Conservation (phyloP, 1,284 basidiomycete genomes). For the Papiliotrema fonsecae region DNA sequence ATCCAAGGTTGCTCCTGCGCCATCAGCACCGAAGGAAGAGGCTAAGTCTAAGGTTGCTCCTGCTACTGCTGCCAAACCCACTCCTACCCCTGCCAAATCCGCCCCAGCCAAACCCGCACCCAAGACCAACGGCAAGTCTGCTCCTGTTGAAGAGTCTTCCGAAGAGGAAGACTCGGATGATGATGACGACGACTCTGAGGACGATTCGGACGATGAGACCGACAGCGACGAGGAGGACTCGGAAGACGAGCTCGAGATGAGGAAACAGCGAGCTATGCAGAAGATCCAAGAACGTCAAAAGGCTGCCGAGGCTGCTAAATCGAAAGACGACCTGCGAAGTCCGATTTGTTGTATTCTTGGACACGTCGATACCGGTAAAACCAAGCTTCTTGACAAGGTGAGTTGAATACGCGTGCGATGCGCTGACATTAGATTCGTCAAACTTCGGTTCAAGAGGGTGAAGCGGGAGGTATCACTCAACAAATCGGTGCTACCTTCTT, state of each 20-base stretch:
- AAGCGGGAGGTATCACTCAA: slow-evolving; percentile 99
- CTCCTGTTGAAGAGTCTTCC: slow-evolving; percentile 23
- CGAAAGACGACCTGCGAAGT: slow-evolving; percentile 84
- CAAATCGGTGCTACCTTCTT: slow-evolving; percentile 99
- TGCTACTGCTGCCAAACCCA: slow-evolving; percentile 11
- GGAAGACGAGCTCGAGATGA: slow-evolving; percentile 62
- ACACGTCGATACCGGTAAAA: slow-evolving; percentile 99
- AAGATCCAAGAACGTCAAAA: slow-evolving; percentile 77
- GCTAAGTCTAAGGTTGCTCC: slow-evolving; percentile 8
- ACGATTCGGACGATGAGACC: slow-evolving; percentile 50
- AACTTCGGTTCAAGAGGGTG: slow-evolving; percentile 99
- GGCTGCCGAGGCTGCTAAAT: slow-evolving; percentile 79
- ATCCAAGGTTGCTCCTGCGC: slow-evolving; percentile 21
- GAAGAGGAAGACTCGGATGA: slow-evolving; percentile 48
- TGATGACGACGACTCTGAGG: slow-evolving; percentile 42
- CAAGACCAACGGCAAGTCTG: slow-evolving; percentile 27
- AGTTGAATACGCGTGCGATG: slow-evolving; percentile 5
- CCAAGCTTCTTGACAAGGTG: slow-evolving; percentile 95
- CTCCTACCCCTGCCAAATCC: slow-evolving; percentile 13
- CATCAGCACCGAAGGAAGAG: background rate
- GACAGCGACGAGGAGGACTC: slow-evolving; percentile 49
- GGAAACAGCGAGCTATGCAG: slow-evolving; percentile 77
- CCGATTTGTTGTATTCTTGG: slow-evolving; percentile 99
- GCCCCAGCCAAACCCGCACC: slow-evolving; percentile 10
- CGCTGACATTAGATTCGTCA: slow-evolving; percentile 74